Evolutionary conservation across 2,329 filamentous ascomycete genomes (phyloP), one percentile per base, ranked within the genome.

Genomic region (Helotiales sp.): DNA sequence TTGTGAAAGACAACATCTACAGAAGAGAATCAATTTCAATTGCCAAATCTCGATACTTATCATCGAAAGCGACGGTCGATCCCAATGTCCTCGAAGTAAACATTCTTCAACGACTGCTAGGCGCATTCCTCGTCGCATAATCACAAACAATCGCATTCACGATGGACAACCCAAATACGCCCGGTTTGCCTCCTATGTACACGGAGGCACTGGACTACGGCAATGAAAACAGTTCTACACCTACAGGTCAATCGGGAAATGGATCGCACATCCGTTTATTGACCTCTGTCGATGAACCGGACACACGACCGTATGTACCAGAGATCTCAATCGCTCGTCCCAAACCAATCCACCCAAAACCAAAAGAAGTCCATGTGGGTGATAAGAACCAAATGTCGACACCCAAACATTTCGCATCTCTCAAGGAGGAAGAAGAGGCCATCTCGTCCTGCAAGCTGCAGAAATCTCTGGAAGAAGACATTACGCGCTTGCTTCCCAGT

Each of bases 221-320:
- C 53, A 81, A 84, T 25, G 72, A 77, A 64, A 74, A 80, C 64
- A 74, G 77, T 29, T 59, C 59, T 62, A 79, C 76, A 27, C 76
- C 77, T 17, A 75, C 74, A 36, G 75, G 76, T 58, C 74, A 77
- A 55, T 66, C 71, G 34, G 59, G 54, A 44, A 81, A 80, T 67
- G 72, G 77, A 44, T 78, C 83, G 31, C 81, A 79, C 60, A 79
- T 87, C 54, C 79, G 85, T 66, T 74, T 88, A 66, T 74, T 88
- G 73, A 87, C 84, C 52, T 86, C 83, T 6, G 77, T 84, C 71
- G 84, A 87, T 67, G 83, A 85, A 47, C 73, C 79, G 30, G 73
- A 77, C 62, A 66, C 67, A 55, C 74, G 76, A 69, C 76, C 80
- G 83, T 86, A 86, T 76, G 84, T 86, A 74, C 63, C 64, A 62